Evolutionary conservation across 768 basidiomycete species (phyloP), one percentile per base, ranked within the genome.

Genomic region (Fomitopsis pulvina): DNA sequence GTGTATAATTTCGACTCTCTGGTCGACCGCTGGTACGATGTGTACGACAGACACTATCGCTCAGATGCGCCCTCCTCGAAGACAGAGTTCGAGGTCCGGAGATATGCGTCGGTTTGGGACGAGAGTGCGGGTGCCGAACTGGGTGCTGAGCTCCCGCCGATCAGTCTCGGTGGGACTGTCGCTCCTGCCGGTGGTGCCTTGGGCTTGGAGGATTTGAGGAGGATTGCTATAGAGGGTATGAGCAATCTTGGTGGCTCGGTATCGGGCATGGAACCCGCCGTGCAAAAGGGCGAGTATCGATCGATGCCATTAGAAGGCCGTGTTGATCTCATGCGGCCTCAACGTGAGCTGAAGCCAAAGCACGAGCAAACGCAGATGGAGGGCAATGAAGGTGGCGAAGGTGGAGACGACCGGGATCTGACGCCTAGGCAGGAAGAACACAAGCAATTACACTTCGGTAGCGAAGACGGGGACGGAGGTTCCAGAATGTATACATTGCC

Each of bases 1-100:
- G 77, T 79, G 27, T 89, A 91, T 58, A 79, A 86, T 66, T 94
- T 92, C 57, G 72, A 76, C 50, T 78, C 86, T 6, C 83, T 99
- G 27, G 78, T 96, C 26, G 85, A 94, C 63, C 81, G 84, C 37
- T 99, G 95, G 95, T 95, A 80, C 66, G 75, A 77, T 27, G 83
- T 94, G 20, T 99, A 95, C 60, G 93, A 97, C 71, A 79, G 70
- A 41, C 81, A 95, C 65, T 90, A 88, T 64, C 87, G 91, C 45
- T 77, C 86, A 1, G 68, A 78, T 28, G 58, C 72, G 32, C 63
- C 67, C 24, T 59, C 71, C 28, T 68, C 73, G 14, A 64, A 68
- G 44, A 60, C 68, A 34, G 70, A 73, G 14, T 87, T 91, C 63
- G 76, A 81, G 51, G 75, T 85, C 5, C 77, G 77, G 52, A 78